Percentiles rank a stretch among this genome's conserved stretches.
These are phyloP conservation scores for Plasmodium falciparum DNA, from an alignment of 169 alveolate species.

Conservation along the genomic window DNA sequence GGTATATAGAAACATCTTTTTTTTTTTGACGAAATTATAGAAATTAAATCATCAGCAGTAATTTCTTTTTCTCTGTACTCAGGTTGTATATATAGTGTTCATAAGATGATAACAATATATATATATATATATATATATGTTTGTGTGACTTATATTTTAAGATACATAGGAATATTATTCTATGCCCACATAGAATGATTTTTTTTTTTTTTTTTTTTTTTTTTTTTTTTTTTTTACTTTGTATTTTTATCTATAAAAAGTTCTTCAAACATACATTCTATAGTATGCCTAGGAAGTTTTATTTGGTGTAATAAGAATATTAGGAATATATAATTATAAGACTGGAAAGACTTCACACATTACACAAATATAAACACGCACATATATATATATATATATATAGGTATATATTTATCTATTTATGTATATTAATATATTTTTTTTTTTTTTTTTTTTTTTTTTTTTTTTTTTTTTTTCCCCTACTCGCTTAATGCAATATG, in stretches of 20 bases:
- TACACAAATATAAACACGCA: not conserved
- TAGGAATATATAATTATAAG: too few species aligned
- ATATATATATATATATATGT: not conserved
- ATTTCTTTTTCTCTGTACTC: conserved; percentile 14
- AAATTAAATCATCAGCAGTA: conserved; percentile 50
- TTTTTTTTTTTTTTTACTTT: conserved; percentile 7
- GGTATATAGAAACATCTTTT: conserved; percentile 70
- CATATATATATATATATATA: not conserved
- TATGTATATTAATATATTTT: too few species aligned
- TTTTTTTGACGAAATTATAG: conserved; percentile 31
- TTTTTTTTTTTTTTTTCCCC: not conserved
- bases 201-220: not conserved
- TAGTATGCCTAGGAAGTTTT: conserved; percentile 18
- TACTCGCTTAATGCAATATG: conserved; percentile 52
- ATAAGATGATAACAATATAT: not conserved
- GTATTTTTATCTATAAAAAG: conserved; percentile 22
- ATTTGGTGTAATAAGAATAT: too few species aligned
- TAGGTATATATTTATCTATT: not conserved
- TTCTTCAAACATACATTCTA: conserved; percentile 69
- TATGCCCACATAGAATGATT: not conserved
- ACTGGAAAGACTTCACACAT: too few species aligned
- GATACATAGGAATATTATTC: too few species aligned
- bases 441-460: too few species aligned
- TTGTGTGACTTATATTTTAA: not conserved
- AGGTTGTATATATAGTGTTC: not conserved